These are phyloP conservation scores for Uronychia setigera DNA, from an alignment of 73 alveolate genomes.

Conservation along the genomic window DNA sequence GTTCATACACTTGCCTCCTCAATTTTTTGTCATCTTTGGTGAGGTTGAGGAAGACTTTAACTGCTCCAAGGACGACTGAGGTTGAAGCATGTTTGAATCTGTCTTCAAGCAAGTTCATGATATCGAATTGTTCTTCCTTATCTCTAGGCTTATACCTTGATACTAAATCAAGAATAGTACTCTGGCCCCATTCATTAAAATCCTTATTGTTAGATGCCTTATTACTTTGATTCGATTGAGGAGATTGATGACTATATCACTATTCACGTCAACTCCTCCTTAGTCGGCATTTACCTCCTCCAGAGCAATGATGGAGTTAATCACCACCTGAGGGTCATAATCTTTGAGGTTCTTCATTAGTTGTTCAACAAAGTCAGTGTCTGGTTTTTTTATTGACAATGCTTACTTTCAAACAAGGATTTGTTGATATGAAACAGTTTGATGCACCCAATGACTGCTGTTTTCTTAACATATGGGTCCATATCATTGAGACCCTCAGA, in stretches of 20 bases:
- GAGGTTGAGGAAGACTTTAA: slow-evolving; percentile 93
- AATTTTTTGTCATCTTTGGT: slow-evolving; percentile 90
- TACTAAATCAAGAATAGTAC: slow-evolving; percentile 87
- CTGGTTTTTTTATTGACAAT: slow-evolving; percentile 15
- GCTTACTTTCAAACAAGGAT: slow-evolving; percentile 37
- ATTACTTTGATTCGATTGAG: slow-evolving; percentile 79
- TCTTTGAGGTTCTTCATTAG: slow-evolving; percentile 92
- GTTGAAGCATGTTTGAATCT: slow-evolving; percentile 93
- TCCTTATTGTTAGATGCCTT: slow-evolving; percentile 27
- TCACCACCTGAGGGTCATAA: slow-evolving; percentile 94
- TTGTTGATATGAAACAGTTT: slow-evolving; percentile 86
- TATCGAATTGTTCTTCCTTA: slow-evolving; percentile 95
- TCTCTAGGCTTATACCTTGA: slow-evolving; percentile 89
- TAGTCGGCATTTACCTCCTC: slow-evolving; percentile 95
- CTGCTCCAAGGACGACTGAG: slow-evolving; percentile 95
- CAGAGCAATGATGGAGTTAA: slow-evolving; percentile 90
- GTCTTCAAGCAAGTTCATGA: slow-evolving; percentile 98
- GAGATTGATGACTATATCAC: slow-evolving; percentile 90
- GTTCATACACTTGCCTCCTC: slow-evolving; percentile 85
- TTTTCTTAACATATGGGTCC: slow-evolving; percentile 98
- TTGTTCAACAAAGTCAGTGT: slow-evolving; percentile 84
- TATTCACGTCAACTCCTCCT: slow-evolving; percentile 96
- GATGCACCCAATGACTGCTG: slow-evolving; percentile 97
- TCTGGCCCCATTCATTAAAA: slow-evolving; percentile 97
- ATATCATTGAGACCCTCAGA: slow-evolving; percentile 93